phyloP scores from a whole-genome alignment of 495 filamentous ascomycete species.

The Elaphomyces granulatus region DNA sequence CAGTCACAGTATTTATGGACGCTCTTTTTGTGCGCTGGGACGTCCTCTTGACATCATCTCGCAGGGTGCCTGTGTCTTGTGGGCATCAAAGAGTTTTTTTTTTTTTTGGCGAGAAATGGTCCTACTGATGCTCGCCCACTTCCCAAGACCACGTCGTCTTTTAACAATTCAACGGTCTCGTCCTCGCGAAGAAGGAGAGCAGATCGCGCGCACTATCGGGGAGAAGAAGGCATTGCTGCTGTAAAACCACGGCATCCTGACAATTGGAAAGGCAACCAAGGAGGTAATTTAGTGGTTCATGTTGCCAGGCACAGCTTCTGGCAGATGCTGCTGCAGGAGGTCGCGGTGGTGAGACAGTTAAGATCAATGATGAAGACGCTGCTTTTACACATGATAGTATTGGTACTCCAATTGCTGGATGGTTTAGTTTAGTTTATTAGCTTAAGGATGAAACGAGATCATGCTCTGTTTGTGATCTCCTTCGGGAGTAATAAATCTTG shows the following conservation, averaged over 20 bases:
- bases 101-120: too few species aligned
- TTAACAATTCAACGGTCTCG: conserved; percentile 54
- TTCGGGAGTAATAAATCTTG: too few species aligned
- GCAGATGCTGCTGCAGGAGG: conserved; percentile 64
- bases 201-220: conserved; percentile 50
- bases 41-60: conserved; percentile 55
- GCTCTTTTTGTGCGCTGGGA: conserved; percentile 52
- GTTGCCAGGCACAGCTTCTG: conserved; percentile 60
- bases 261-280: conserved; percentile 41
- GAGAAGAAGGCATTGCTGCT: conserved; percentile 55
- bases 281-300: conserved; percentile 61
- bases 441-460: too few species aligned
- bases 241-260: conserved; percentile 54
- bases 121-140: background rate
- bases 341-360: conserved; percentile 46
- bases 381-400: conserved; percentile 50
- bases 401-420: conserved; percentile 48
- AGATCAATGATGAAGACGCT: conserved; percentile 55
- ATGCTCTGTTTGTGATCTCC: background rate
- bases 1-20: conserved; percentile 55
- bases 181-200: conserved; percentile 55
- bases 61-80: conserved; percentile 57
- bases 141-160: conserved; percentile 47
- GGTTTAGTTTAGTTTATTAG: too few species aligned
- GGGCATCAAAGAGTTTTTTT: too few species aligned